Percentiles rank a stretch among this genome's conserved stretches.
Evolutionary conservation across 2,329 filamentous ascomycete species (phyloP).

Genomic region (Mycogone perniciosa): DNA sequence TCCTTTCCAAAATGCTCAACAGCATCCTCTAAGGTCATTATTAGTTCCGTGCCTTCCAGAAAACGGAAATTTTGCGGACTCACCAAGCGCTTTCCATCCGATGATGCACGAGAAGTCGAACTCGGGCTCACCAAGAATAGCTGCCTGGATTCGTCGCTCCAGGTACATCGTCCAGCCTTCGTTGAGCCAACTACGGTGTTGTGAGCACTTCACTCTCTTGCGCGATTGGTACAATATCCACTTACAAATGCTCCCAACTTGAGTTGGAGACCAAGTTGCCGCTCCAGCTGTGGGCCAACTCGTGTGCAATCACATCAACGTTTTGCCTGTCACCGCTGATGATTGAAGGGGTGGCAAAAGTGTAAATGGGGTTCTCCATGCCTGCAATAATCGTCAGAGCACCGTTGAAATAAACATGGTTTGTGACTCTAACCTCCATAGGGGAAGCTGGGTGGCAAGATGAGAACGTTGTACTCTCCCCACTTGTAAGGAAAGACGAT

Average conservation of each 20-base stretch:
- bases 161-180: constrained; percentile 93
- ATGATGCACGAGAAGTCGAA: constrained; percentile 95
- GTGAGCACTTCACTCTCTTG: neutral
- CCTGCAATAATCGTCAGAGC: constrained; percentile 33
- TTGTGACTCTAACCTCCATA: constrained; percentile 58
- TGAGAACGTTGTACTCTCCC: constrained; percentile 91
- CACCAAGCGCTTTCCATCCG: constrained; percentile 80
- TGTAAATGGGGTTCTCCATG: constrained; percentile 92
- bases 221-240: constrained; percentile 5
- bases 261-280: constrained; percentile 77
- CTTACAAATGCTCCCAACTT: constrained; percentile 74
- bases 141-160: constrained; percentile 74
- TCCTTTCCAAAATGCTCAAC: constrained; percentile 72
- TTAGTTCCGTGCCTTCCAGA: constrained; percentile 8
- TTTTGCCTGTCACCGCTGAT: constrained; percentile 89
- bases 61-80: constrained; percentile 12
- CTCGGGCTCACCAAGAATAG: constrained; percentile 73
- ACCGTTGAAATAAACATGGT: neutral
- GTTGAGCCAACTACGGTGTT: constrained; percentile 51
- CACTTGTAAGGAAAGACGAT: constrained; percentile 82
- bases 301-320: constrained; percentile 92
- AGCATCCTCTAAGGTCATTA: constrained; percentile 54
- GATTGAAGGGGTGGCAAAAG: constrained; percentile 90
- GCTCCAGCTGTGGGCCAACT: constrained; percentile 72
- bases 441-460: constrained; percentile 83